Conservation (phyloP, 2,329 filamentous ascomycete genomes). For the Chlorencoelia australis region DNA sequence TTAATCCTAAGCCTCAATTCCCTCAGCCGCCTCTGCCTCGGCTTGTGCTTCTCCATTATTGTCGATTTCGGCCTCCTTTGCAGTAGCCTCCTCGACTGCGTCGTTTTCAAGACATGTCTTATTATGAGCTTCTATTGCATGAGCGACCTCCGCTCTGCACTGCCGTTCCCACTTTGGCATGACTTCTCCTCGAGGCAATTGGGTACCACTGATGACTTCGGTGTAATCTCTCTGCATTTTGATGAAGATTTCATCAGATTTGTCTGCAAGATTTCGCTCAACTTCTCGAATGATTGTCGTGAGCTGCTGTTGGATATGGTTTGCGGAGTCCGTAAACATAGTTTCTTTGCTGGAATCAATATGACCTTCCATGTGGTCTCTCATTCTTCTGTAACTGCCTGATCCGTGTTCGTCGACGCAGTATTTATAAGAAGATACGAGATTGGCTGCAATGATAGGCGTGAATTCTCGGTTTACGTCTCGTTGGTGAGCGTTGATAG, state of each 20-base stretch:
- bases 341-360: constrained; percentile 30
- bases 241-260: constrained; percentile 25
- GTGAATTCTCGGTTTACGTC: constrained; percentile 44
- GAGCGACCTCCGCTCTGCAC: constrained; percentile 7
- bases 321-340: constrained; percentile 41
- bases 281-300: constrained; percentile 27
- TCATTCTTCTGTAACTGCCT: constrained; percentile 43
- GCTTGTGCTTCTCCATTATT: too few species aligned
- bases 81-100: not conserved
- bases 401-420: constrained; percentile 35
- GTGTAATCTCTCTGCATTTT: constrained; percentile 27
- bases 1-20: too few species aligned
- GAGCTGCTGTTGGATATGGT: constrained; percentile 33
- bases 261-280: constrained; percentile 19
- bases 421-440: constrained; percentile 36
- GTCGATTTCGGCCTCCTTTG: not conserved
- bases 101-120: not conserved
- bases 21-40: too few species aligned
- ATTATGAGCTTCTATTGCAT: constrained; percentile 1
- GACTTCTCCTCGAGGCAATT: constrained; percentile 15
- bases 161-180: constrained; percentile 19
- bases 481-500: constrained; percentile 37
- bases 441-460: constrained; percentile 35
- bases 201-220: constrained; percentile 21
- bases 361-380: constrained; percentile 35